These are phyloP conservation scores for Neurospora sp. DNA, from an alignment of 2,329 filamentous ascomycete species.

Conservation along the genomic window DNA sequence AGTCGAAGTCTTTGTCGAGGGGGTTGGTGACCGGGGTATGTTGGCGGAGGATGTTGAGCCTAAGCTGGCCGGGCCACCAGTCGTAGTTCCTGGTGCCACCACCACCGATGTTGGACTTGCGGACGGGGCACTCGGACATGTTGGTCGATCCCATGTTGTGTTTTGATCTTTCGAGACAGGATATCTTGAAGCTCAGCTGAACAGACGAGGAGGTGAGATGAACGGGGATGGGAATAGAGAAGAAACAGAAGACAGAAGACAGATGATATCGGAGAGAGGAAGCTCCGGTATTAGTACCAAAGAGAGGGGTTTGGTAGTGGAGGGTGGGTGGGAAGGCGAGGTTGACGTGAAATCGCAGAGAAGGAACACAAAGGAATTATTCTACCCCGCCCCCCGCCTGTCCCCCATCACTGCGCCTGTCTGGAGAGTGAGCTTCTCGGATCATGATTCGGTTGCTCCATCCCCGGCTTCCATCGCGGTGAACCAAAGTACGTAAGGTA, in stretches of 20 bases:
- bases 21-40: constrained; percentile 56
- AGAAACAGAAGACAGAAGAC: neutral
- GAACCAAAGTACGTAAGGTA: neutral
- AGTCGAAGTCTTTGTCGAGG: constrained; percentile 57
- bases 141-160: neutral
- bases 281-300: neutral
- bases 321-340: neutral
- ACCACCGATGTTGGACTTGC: constrained; percentile 36
- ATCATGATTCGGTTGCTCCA: neutral
- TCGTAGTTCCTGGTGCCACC: constrained; percentile 59
- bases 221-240: neutral
- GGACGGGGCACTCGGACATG: constrained; percentile 25
- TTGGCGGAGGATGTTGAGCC: constrained; percentile 65
- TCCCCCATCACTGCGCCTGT: neutral
- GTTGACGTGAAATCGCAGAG: neutral
- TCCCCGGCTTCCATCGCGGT: neutral
- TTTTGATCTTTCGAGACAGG: neutral
- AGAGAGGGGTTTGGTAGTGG: neutral
- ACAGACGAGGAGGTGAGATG: neutral
- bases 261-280: neutral
- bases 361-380: neutral
- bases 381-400: neutral
- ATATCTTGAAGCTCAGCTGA: neutral
- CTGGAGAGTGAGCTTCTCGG: neutral
- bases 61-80: constrained; percentile 65